Percentiles rank a stretch among this genome's conserved stretches.
Conservation (phyloP, 306 rosid species). For the Rubus idaeus region DNA sequence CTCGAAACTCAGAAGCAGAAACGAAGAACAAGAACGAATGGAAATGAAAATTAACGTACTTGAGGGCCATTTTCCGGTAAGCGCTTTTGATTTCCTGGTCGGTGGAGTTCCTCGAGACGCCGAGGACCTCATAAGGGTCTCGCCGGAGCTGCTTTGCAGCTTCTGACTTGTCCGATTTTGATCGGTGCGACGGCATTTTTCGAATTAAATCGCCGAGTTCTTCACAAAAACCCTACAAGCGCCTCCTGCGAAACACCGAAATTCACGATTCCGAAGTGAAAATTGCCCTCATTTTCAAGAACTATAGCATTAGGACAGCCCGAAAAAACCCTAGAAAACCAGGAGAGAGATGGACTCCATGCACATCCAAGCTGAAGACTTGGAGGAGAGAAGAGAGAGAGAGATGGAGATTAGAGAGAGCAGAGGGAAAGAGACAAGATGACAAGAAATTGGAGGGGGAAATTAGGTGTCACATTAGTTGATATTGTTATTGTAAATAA, state of each 20-base stretch:
- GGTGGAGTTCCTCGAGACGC: slow-evolving; percentile 71
- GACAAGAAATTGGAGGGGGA: slow-evolving; percentile 39
- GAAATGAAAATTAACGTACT: slow-evolving; percentile 41
- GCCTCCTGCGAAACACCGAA: not conserved
- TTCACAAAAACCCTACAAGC: slow-evolving; percentile 56
- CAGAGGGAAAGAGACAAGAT: slow-evolving; percentile 31
- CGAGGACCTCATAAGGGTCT: slow-evolving; percentile 96
- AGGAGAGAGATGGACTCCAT: slow-evolving; percentile 43
- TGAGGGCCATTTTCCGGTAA: slow-evolving; percentile 93
- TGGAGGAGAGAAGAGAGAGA: slow-evolving; percentile 26
- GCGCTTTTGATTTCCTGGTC: slow-evolving; percentile 98
- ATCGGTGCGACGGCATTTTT: slow-evolving; percentile 71
- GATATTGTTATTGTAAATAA: slow-evolving; percentile 2
- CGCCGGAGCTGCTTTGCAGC: slow-evolving; percentile 71
- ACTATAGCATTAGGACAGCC: not conserved
- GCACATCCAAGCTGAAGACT: slow-evolving; percentile 46
- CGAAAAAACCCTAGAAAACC: not conserved
- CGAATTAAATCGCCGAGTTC: not conserved
- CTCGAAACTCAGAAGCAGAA: not conserved
- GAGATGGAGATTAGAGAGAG: slow-evolving; percentile 10
- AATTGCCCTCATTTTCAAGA: slow-evolving; percentile 11
- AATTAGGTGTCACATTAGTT: slow-evolving; percentile 34
- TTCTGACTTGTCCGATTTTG: slow-evolving; percentile 80
- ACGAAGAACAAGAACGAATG: not conserved
- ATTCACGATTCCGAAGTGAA: slow-evolving; percentile 26